Percentiles rank a stretch among this genome's conserved stretches.
Evolutionary conservation across 331 rosid species (phyloP).

Genomic region (Saraca asoca): DNA sequence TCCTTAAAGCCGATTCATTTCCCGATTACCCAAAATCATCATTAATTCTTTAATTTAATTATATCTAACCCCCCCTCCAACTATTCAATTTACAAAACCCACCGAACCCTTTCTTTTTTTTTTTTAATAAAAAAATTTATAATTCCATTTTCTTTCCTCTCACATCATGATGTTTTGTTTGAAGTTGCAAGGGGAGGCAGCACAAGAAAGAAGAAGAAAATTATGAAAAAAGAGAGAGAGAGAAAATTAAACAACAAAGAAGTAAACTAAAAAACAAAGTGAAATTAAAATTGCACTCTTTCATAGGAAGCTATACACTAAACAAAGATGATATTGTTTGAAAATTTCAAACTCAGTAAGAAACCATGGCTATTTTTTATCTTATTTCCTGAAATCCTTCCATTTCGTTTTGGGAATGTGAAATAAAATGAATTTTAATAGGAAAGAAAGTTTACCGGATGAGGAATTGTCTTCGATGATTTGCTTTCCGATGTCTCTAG

Average conservation of each 20-base stretch:
- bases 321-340: not conserved
- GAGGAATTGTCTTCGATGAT: slow-evolving; percentile 56
- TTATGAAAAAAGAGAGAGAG: not conserved
- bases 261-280: not conserved
- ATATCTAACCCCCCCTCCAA: no score
- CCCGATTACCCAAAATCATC: slow-evolving; percentile 31
- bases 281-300: slow-evolving; percentile 2
- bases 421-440: not conserved
- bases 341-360: not conserved
- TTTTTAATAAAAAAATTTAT: no score
- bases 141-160: not conserved
- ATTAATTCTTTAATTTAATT: not conserved
- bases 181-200: not conserved
- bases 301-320: no score
- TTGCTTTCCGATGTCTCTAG: slow-evolving; percentile 63
- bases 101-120: no score
- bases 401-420: slow-evolving; percentile 14
- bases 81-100: no score
- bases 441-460: slow-evolving; percentile 38
- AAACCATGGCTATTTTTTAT: no score
- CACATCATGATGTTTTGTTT: slow-evolving; percentile 18
- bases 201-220: no score
- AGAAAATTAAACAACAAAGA: not conserved
- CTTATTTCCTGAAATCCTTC: no score
- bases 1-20: slow-evolving; percentile 22